Percentiles rank a stretch among this genome's conserved stretches.
These are phyloP conservation scores for Pleomassaria siparia DNA, from an alignment of 2,329 filamentous ascomycete genomes.

Conservation along the genomic window DNA sequence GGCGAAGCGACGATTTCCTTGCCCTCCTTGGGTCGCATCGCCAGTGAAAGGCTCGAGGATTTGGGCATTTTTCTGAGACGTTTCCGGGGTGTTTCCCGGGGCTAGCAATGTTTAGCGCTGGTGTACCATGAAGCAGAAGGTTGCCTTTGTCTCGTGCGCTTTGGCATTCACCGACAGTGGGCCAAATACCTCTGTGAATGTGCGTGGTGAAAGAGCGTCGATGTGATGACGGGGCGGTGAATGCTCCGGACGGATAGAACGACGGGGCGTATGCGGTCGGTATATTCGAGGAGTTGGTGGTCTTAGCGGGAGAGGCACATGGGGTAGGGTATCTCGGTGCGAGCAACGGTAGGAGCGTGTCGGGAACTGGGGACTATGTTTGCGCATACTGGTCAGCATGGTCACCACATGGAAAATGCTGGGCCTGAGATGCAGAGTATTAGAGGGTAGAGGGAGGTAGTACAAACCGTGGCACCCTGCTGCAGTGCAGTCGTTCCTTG, in stretches of 20 bases:
- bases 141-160: slow-evolving; percentile 2
- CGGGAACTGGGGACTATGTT: slow-evolving; percentile 25
- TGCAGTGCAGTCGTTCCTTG: slow-evolving; percentile 26
- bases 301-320: slow-evolving; percentile 31
- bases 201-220: slow-evolving; percentile 19
- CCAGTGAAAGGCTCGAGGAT: slow-evolving; percentile 39
- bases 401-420: slow-evolving; percentile 11
- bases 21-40: slow-evolving; percentile 35
- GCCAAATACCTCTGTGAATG: slow-evolving; percentile 29
- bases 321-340: slow-evolving; percentile 18
- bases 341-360: slow-evolving; percentile 15
- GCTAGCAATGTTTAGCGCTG: slow-evolving; percentile 29
- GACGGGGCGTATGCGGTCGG: slow-evolving; percentile 19
- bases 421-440: slow-evolving; percentile 17
- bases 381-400: slow-evolving; percentile 37
- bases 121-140: slow-evolving; percentile 12
- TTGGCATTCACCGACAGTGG: slow-evolving; percentile 11
- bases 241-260: slow-evolving; percentile 12
- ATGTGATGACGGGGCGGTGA: slow-evolving; percentile 14
- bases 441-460: slow-evolving; percentile 28
- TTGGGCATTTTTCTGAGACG: slow-evolving; percentile 43
- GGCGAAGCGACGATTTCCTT: slow-evolving; percentile 31
- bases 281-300: slow-evolving; percentile 11
- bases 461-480: slow-evolving; percentile 37
- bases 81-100: slow-evolving; percentile 27